Base-by-base conservation (phyloP, 768 basidiomycete genomes). In the Brasilioporus rufonigricans region DNA sequence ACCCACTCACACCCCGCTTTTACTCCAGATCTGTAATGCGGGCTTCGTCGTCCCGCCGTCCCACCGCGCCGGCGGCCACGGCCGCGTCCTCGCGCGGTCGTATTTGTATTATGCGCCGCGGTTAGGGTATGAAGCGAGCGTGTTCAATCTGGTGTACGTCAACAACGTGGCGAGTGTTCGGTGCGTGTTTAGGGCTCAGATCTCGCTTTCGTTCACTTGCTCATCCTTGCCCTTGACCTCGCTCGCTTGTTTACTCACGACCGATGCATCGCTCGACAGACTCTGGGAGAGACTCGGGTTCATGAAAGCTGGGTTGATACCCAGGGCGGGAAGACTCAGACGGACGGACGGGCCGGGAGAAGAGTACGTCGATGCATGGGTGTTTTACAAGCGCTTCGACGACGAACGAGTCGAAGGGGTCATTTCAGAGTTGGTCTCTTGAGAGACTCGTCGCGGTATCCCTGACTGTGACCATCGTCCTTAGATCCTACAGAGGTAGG, bases 61-160 rank as follows among this genome's bases (percentile, higher is more conserved):
- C 0, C 82, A 85, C 31, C 80, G 91, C 24, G 83, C 83, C 3
- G 72, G 75, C 33, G 85, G 87, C 29, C 83, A 87, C 62, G 94
- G 93, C 18, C 72, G 74, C 39, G 74, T 81, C 8, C 80, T 98
- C 35, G 93, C 89, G 4, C 79, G 78, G 56, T 90, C 90, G 3
- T 97, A 83, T 71, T 73, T 95, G 19, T 74, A 88, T 67, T 92
- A 91, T 63, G 95, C 83, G 2, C 95, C 93, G 0, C 75, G 73
- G 35, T 73, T 94, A 23, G 92, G 90, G 32, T 89, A 89, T 72
- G 75, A 81, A 61, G 86, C 81, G 5, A 89, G 86, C 65, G 84
- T 96, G 24, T 96, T 97, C 77, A 96, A 97, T 68, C 79, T 97
- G 40, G 93, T 97, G 35, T 96, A 89, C 69, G 83, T 85, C 24